These are phyloP conservation scores for Chaetomium olivaceum DNA, from an alignment of 2,329 filamentous ascomycete genomes.

Conservation along the genomic window DNA sequence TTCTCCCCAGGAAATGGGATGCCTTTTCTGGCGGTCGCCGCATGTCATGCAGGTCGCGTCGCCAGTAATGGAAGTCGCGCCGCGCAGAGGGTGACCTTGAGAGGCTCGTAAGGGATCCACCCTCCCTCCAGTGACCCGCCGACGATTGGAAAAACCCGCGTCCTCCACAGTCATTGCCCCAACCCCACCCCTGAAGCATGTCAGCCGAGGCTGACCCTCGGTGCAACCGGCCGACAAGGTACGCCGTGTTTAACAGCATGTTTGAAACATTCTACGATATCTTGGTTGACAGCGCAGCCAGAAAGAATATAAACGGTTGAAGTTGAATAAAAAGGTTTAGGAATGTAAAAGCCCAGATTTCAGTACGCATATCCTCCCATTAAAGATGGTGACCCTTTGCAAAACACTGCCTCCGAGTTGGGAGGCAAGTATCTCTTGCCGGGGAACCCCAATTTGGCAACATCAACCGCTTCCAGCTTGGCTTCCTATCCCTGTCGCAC, in stretches of 20 bases:
- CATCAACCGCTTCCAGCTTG: conserved; percentile 12
- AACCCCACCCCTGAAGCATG: conserved; percentile 15
- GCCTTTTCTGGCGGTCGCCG: background rate
- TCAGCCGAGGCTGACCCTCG: conserved; percentile 28
- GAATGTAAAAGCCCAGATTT: background rate
- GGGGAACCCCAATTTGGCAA: background rate
- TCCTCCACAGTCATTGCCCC: conserved; percentile 19
- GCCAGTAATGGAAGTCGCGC: conserved; percentile 20
- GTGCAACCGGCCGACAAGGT: conserved; percentile 1
- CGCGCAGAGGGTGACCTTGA: conserved; percentile 9
- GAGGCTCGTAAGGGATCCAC: background rate
- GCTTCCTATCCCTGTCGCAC: conserved; percentile 27
- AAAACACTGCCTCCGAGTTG: background rate
- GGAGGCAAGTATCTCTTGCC: background rate
- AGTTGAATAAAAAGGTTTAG: background rate
- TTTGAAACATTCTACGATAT: background rate
- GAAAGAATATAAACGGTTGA: background rate
- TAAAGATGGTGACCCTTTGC: too few species aligned
- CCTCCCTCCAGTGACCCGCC: conserved; percentile 3
- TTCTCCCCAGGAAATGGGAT: background rate
- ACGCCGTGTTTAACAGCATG: conserved; percentile 1
- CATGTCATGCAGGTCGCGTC: conserved; percentile 22
- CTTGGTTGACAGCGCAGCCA: background rate
- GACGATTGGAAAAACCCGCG: conserved; percentile 14
- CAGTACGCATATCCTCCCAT: background rate